Percentiles rank a stretch among this genome's conserved stretches.
Evolutionary conservation across 2,329 filamentous ascomycete species (phyloP).

Genomic region (Pochonia chlamydosporia): DNA sequence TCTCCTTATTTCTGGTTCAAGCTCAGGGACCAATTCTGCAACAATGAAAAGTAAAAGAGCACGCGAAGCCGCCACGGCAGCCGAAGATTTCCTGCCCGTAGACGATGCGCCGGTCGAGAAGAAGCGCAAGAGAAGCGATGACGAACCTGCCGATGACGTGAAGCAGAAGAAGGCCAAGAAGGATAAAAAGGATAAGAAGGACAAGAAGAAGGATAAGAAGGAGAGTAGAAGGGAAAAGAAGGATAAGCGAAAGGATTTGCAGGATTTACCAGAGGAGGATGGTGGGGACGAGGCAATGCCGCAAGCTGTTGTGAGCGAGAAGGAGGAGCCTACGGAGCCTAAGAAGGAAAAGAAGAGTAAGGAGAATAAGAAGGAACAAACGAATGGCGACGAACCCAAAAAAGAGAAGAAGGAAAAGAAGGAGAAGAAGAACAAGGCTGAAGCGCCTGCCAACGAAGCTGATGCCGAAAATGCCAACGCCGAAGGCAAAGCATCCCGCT

Average conservation of each 20-base stretch:
- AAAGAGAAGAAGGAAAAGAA: slow-evolving; percentile 14
- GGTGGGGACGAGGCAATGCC: slow-evolving; percentile 15
- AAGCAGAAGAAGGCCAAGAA: slow-evolving; percentile 26
- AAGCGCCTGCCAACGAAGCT: too few species aligned
- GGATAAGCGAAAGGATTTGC: slow-evolving; percentile 32
- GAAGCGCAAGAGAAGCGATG: slow-evolving; percentile 30
- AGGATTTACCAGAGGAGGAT: slow-evolving; percentile 29
- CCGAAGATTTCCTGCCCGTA: slow-evolving; percentile 18
- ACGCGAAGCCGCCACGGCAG: slow-evolving; percentile 24
- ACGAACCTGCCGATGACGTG: slow-evolving; percentile 15
- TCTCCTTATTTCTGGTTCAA: too few species aligned
- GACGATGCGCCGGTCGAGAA: slow-evolving; percentile 20
- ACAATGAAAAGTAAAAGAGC: slow-evolving; percentile 34
- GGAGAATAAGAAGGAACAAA: slow-evolving; percentile 19
- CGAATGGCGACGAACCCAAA: not conserved
- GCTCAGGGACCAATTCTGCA: too few species aligned
- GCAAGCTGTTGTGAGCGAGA: slow-evolving; percentile 7
- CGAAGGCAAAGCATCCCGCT: slow-evolving; percentile 16
- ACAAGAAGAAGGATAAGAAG: slow-evolving; percentile 24
- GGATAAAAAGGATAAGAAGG: slow-evolving; percentile 27
- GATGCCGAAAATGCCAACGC: slow-evolving; percentile 5
- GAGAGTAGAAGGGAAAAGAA: slow-evolving; percentile 35
- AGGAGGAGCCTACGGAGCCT: slow-evolving; percentile 16
- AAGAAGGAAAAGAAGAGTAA: slow-evolving; percentile 20
- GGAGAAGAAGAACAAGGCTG: slow-evolving; percentile 11